Percentiles rank a stretch among this genome's conserved stretches.
Conservation (phyloP, 106 monocot species). For the Narthecium ossifragum region DNA sequence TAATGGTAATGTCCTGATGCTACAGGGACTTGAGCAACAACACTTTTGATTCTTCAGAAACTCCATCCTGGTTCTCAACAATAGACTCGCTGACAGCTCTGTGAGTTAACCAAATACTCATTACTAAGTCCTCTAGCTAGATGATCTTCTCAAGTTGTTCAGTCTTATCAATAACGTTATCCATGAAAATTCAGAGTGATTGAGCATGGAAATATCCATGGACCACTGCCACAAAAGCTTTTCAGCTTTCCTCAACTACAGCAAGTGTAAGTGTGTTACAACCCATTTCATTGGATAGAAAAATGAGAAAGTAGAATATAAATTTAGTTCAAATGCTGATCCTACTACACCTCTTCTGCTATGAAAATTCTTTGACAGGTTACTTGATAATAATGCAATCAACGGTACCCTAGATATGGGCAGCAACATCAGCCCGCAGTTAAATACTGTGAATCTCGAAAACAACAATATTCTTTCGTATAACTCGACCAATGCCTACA, state of each 20-base stretch:
- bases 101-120: slow-evolving; percentile 43
- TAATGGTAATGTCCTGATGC: too few relatives aligned
- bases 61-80: slow-evolving; percentile 60
- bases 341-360: neutral
- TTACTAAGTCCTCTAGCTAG: neutral
- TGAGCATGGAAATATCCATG: slow-evolving; percentile 43
- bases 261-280: slow-evolving; percentile 56
- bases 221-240: slow-evolving; percentile 37
- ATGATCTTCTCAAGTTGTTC: too few relatives aligned
- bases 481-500: slow-evolving; percentile 21
- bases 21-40: slow-evolving; percentile 95
- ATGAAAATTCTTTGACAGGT: slow-evolving; percentile 29
- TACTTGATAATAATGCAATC: slow-evolving; percentile 40
- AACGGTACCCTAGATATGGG: slow-evolving; percentile 64
- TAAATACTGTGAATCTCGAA: slow-evolving; percentile 53
- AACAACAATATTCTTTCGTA: slow-evolving; percentile 46
- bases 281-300: neutral
- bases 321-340: neutral
- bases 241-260: slow-evolving; percentile 47
- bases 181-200: slow-evolving; percentile 50
- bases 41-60: slow-evolving; percentile 37
- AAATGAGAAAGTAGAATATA: too few relatives aligned
- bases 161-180: slow-evolving; percentile 8
- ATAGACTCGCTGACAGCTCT: slow-evolving; percentile 40
- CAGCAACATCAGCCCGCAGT: slow-evolving; percentile 18